Evolutionary conservation across 768 basidiomycete genomes (phyloP), one percentile per base, ranked within the genome.

Genomic region (Rhizopogon vulgaris): DNA sequence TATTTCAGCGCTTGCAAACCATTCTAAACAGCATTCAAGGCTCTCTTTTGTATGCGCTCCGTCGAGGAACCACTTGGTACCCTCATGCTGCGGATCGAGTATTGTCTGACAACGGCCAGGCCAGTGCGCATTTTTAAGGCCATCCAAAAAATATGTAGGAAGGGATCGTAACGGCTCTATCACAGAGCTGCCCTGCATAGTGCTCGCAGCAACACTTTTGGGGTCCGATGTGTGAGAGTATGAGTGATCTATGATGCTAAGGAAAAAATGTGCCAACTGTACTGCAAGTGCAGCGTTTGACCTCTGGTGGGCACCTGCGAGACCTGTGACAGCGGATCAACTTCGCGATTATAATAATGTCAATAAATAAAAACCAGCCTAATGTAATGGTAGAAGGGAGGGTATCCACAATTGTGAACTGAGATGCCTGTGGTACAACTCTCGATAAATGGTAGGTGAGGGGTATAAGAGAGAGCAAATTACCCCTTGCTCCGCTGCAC

Each of bases 31-130:
- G 54, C 83, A 92, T 40, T 79, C 76, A 27, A 99, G 73, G 61
- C 93, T 96, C 64, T 98, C 96, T 11, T 79, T 69, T 0, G 96
- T 99, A 66, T 99, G 96, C 10, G 96, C 94, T 1, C 96, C 96
- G 63, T 98, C 96, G 11, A 99, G 72, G 67, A 84, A 91, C 96
- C 96, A 98, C 3, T 80, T 87, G 6, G 79, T 74, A 14, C 67
- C 61, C 1, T 68, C 46, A 37, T 78, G 63, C 14, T 57, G 63
- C 1, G 84, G 83, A 61, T 94, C 93, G 9, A 52, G 43, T 11
- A 95, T 80, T 8, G 78, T 79, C 69, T 99, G 96, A 65, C 96
- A 99, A 41, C 96, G 82, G 11, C 95, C 96, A 9, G 96, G 94
- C 95, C 96, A 99, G 54, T 73, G 80, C 3, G 93, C 78, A 17